Base-by-base conservation (phyloP, 1,284 basidiomycete species). In the Heterobasidion parviporum region DNA sequence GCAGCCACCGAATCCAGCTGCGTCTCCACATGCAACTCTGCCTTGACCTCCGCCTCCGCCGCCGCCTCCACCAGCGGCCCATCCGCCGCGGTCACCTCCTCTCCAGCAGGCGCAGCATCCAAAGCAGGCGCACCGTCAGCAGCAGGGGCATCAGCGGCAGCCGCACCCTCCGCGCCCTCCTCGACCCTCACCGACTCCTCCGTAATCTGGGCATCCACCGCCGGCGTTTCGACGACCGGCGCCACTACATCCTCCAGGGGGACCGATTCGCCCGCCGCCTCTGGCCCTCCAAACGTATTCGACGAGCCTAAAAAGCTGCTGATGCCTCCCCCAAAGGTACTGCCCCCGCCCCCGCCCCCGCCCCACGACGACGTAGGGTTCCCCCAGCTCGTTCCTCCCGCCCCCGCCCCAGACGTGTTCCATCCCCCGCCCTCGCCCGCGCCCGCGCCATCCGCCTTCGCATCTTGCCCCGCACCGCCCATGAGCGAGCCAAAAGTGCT, bases 31-130 rank as follows among this genome's bases (percentile, higher is more conserved):
- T 36, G 50, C 14, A 34, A 57, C 26, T 56, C 55, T 32, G 18
- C 52, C 35, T 49, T 48, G 56, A 3, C 54, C 50, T 47, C 57
- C 59, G 59, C 56, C 0, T 51, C 46, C 47, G n/a, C 6, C 47
- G 4, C 14, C 16, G 8, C 33, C 6, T 49, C 26, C n/a, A 3
- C 52, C 4, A 20, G 46, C 14, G 38, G 57, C 26, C 55, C 53
- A 33, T 20, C 52, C 35, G 43, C 48, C 56, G 3, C 54, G 48
- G 47, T 55, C 58, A 57, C 56, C 0, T 51, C 46, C 47, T 20
- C 16, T 20, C 33, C 47, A 18, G 6, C 16, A 49, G 46, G 14
- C 26, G 46, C 16, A 8, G 10, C 26, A 10, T 32, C 46, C 46
- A 2, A 12, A 10, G 10, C 26, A 20, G 10, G 26, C 26, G 18